Conservation (phyloP, 2,329 filamentous ascomycete genomes). For the Gnomoniopsis smithogilvyi region DNA sequence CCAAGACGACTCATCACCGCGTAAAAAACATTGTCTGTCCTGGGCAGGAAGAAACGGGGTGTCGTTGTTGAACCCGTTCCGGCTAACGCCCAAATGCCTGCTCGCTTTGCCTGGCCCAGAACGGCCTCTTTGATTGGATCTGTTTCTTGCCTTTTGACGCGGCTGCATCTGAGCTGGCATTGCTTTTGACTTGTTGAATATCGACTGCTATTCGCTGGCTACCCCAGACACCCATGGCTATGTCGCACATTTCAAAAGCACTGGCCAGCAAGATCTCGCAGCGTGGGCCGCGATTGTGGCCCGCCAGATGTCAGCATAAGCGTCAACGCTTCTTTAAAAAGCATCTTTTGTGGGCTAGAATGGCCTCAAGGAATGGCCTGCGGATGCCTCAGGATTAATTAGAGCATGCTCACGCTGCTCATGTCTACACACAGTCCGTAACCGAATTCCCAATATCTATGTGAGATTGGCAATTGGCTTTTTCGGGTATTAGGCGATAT, state of each 20-base stretch:
- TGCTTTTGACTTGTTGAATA: conserved; percentile 2
- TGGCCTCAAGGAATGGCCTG: neutral
- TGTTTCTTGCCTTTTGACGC: conserved; percentile 7
- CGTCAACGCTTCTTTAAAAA: conserved; percentile 16
- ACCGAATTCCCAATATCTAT: neutral
- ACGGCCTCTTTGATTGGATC: conserved; percentile 7
- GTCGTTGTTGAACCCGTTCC: neutral
- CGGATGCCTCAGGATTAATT: neutral
- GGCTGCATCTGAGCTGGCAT: conserved; percentile 3
- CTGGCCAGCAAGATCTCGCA: conserved; percentile 15
- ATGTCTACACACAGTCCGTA: neutral
- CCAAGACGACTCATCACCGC: conserved; percentile 14
- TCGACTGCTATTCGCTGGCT: conserved; percentile 11
- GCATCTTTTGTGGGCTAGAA: neutral
- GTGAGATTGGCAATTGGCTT: no score
- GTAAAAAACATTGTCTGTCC: conserved; percentile 15
- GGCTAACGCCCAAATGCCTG: neutral
- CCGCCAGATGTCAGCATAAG: conserved; percentile 2
- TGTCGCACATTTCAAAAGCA: conserved; percentile 14
- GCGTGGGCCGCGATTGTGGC: conserved; percentile 12
- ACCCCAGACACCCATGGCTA: conserved; percentile 1
- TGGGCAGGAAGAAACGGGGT: conserved; percentile 3
- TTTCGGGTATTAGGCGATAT: no score
- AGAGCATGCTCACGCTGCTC: neutral
- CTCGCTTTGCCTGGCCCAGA: conserved; percentile 8